Evolutionary conservation across 129 eudicot genomes (phyloP).

Genomic region (Flaveria ramosissima): DNA sequence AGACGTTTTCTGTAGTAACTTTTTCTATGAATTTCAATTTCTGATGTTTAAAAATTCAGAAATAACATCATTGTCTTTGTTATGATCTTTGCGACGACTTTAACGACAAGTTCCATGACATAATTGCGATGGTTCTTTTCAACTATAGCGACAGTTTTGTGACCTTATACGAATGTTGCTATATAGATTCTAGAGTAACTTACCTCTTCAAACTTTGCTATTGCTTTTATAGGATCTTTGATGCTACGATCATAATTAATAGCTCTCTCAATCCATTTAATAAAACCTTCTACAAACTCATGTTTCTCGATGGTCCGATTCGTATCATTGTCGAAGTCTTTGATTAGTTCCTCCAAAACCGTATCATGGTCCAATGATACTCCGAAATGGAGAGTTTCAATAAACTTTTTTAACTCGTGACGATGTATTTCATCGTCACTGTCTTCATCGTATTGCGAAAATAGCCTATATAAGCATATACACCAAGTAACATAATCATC

Average conservation of each 20-base stretch:
- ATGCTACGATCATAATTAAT: constrained; percentile 12
- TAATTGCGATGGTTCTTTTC: too few species aligned
- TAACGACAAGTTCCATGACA: too few species aligned
- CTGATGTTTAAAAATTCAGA: too few species aligned
- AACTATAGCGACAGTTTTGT: too few species aligned
- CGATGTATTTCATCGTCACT: neutral
- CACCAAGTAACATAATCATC: too few species aligned
- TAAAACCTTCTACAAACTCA: constrained; percentile 23
- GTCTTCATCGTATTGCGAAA: constrained; percentile 3
- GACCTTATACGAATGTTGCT: too few species aligned
- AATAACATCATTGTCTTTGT: too few species aligned
- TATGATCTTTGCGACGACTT: too few species aligned
- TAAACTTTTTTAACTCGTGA: neutral
- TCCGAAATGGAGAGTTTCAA: constrained; percentile 1
- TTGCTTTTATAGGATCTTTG: constrained; percentile 11
- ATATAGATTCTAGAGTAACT: too few species aligned
- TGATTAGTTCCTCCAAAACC: neutral
- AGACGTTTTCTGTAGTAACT: too few species aligned
- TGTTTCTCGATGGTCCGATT: neutral
- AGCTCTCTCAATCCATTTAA: constrained; percentile 23
- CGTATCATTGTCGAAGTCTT: neutral
- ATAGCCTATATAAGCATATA: constrained; percentile 1
- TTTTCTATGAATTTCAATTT: too few species aligned
- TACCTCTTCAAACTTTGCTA: constrained; percentile 22
- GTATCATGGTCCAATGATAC: constrained; percentile 7